phyloP scores from a whole-genome alignment of 129 eudicot species.

The Flaveria linearis region DNA sequence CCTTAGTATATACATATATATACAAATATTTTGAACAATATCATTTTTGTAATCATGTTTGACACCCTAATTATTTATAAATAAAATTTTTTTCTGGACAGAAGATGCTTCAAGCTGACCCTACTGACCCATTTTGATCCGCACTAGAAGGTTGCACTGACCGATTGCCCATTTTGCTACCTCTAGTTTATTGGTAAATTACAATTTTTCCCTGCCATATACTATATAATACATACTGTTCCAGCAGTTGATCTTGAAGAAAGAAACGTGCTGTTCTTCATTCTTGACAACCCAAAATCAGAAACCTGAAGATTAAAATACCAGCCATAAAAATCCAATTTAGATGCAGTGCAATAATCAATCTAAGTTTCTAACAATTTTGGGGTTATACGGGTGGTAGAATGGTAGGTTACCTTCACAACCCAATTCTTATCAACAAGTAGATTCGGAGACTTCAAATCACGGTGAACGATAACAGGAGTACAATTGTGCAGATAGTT shows the following conservation, averaged over 20 bases:
- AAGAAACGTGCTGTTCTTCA: slow-evolving; percentile 93
- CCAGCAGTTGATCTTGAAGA: slow-evolving; percentile 97
- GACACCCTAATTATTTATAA: background rate
- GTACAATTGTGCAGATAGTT: slow-evolving; percentile 93
- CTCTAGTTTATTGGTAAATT: background rate
- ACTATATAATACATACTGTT: slow-evolving; percentile 60
- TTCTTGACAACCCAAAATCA: slow-evolving; percentile 95
- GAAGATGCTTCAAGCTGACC: background rate
- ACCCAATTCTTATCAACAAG: slow-evolving; percentile 98
- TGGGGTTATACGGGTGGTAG: background rate
- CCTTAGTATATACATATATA: background rate
- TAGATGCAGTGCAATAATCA: background rate
- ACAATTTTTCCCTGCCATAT: background rate
- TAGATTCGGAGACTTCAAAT: slow-evolving; percentile 93
- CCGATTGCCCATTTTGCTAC: background rate
- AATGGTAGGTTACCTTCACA: slow-evolving; percentile 66
- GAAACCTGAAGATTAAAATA: slow-evolving; percentile 63
- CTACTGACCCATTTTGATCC: background rate
- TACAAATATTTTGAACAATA: background rate
- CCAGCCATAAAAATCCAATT: slow-evolving; percentile 2
- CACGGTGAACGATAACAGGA: slow-evolving; percentile 95
- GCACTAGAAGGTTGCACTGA: background rate
- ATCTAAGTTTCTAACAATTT: background rate
- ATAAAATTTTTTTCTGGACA: background rate
- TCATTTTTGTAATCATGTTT: background rate